Evolutionary conservation across 495 filamentous ascomycete species (phyloP), one percentile per base, ranked within the genome.

Genomic region (Copromyces sp.): DNA sequence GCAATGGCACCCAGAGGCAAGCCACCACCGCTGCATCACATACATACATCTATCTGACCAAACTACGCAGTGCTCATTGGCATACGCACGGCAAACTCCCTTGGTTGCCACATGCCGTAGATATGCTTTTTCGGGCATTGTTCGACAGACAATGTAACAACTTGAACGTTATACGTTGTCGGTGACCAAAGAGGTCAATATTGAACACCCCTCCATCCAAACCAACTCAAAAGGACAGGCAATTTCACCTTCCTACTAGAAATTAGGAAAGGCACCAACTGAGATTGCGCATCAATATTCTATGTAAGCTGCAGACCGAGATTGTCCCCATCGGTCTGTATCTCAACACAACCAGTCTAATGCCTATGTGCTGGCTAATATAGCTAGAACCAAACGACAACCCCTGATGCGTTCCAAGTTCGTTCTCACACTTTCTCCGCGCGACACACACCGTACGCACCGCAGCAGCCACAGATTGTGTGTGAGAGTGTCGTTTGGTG

Each of bases 351-450:
- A 74, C 76, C 79, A 75, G 78, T 76, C 76, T 79, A 77, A 80
- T 76, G 82, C 74, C 77, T 82, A 83, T 82, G 73, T 81, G 79
- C 74, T 81, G 77, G 76, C 78, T 80, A 81, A 82, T 84, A 84
- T 83, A 82, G 76, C 42, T 72, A 77, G 74, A 75, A 77, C 79
- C 75, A 68, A 73, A 79, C 69, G 69, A 37, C 59, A 72, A 80
- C 72, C 80, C 80, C 73, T 80, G 77, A 24, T 71, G 35, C 44
- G 20, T 32, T 47, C 20, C 32, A 41, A 42, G 68, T 68, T 73
- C 69, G 74, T 20, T 68, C 70, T 68, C 41, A 53, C 65, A 40
- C 72, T 71, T 37, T 65, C 53, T 65, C 53, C 53, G 12, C 24
- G 53, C 53, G 29, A 65, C 35, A 29, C 53, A 65, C 53, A 29